Percentiles rank a stretch among this genome's conserved stretches.
These are phyloP conservation scores for Glonium stellatum DNA, from an alignment of 495 filamentous ascomycete genomes.

Conservation along the genomic window DNA sequence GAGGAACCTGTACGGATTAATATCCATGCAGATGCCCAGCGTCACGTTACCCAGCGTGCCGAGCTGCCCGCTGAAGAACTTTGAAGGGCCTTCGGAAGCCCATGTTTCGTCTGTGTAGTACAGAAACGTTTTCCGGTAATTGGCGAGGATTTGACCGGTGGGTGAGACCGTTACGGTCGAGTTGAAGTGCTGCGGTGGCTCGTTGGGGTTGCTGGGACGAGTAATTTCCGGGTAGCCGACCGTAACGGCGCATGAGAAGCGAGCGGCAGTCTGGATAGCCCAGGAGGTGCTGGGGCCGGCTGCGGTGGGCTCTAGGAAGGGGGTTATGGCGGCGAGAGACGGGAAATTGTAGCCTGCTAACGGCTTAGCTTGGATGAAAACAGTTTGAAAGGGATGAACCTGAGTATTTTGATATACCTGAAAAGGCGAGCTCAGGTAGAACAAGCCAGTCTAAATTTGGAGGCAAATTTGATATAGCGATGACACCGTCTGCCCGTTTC, in stretches of 20 bases:
- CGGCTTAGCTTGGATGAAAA: neutral
- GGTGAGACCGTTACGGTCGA: slow-evolving; percentile 72
- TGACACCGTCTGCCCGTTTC: slow-evolving; percentile 60
- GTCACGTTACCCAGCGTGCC: slow-evolving; percentile 48
- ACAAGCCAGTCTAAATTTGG: slow-evolving; percentile 62
- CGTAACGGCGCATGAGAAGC: slow-evolving; percentile 70
- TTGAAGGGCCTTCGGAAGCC: slow-evolving; percentile 66
- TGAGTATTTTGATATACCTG: slow-evolving; percentile 49
- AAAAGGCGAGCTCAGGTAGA: slow-evolving; percentile 82
- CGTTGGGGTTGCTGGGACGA: neutral
- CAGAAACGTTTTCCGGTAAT: slow-evolving; percentile 86
- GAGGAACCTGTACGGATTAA: slow-evolving; percentile 75
- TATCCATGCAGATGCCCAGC: slow-evolving; percentile 85
- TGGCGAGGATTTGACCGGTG: slow-evolving; percentile 60
- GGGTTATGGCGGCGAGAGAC: slow-evolving; percentile 65
- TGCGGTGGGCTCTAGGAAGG: slow-evolving; percentile 71
- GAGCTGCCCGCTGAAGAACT: slow-evolving; percentile 48
- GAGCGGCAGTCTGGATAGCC: slow-evolving; percentile 67
- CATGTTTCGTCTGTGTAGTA: slow-evolving; percentile 91
- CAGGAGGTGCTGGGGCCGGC: slow-evolving; percentile 69
- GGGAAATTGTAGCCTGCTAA: slow-evolving; percentile 81
- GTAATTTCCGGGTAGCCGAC: slow-evolving; percentile 76
- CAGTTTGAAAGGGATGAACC: neutral
- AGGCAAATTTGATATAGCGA: slow-evolving; percentile 48
- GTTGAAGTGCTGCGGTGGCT: slow-evolving; percentile 57